A percentile compares a stretch with the other conserved stretches of the same genome.
phyloP scores from a whole-genome alignment of 805 yeast species.

The Starmerella etchellsii region DNA sequence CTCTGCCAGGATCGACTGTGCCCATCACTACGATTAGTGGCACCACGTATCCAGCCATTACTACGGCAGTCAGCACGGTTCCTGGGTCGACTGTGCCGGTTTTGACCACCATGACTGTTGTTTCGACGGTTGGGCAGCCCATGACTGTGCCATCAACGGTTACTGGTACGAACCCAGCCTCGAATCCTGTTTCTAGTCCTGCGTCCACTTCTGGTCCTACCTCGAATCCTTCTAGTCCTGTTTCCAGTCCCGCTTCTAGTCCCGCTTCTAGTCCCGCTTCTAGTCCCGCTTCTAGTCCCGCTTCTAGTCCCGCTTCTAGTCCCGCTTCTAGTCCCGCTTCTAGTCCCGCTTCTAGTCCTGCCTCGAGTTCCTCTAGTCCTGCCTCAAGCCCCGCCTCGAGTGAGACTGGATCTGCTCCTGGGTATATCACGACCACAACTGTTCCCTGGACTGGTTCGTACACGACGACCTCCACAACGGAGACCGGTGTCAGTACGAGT shows the following conservation, averaged over 20 bases:
- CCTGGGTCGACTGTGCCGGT: not conserved
- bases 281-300: too few relatives aligned
- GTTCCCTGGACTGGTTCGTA: not conserved
- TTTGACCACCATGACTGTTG: constrained; percentile 2
- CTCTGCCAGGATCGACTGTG: constrained; percentile 16
- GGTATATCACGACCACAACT: not conserved
- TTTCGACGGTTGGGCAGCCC: constrained; percentile 1
- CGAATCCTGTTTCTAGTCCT: not conserved
- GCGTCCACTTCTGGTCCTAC: not conserved
- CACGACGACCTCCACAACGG: not conserved
- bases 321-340: too few relatives aligned
- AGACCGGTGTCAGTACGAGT: not conserved
- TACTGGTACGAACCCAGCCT: not conserved
- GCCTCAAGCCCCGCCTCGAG: too few relatives aligned
- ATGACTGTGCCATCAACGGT: not conserved
- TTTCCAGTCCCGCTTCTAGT: too few relatives aligned
- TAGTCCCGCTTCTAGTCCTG: too few relatives aligned
- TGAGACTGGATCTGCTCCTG: too few relatives aligned
- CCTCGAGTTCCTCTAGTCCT: too few relatives aligned
- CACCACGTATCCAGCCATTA: constrained; percentile 10
- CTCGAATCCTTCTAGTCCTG: too few relatives aligned
- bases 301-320: too few relatives aligned
- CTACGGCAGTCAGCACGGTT: constrained; percentile 5
- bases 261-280: too few relatives aligned
- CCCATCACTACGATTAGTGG: constrained; percentile 7